Conservation (phyloP, 805 yeast species). For the Zygoascus bituminiphila region DNA sequence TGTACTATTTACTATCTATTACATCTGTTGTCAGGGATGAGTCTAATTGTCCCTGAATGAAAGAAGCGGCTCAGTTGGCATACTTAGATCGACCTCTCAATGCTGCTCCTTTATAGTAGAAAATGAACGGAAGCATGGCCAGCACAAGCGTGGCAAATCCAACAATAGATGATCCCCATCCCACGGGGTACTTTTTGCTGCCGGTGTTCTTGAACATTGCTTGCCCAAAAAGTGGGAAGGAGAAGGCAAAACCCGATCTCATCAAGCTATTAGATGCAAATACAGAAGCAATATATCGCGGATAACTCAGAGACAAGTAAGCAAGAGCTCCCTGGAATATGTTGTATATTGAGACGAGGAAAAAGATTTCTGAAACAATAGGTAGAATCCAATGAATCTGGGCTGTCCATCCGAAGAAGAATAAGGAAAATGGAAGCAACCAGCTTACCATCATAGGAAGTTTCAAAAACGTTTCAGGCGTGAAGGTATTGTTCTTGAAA, state of each 20-base stretch:
- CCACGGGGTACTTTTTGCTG: constrained; percentile 42
- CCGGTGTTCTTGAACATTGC: constrained; percentile 43
- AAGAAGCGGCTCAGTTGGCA: constrained; percentile 24
- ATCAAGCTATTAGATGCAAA: constrained; percentile 49
- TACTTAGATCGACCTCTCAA: constrained; percentile 31
- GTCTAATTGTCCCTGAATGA: too few species aligned
- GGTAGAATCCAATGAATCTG: constrained; percentile 46
- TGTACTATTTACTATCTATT: too few species aligned
- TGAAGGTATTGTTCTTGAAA: background rate
- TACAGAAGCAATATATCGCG: constrained; percentile 46
- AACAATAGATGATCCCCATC: constrained; percentile 47
- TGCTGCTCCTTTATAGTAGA: constrained; percentile 27
- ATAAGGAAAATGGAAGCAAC: constrained; percentile 37
- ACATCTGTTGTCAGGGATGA: too few species aligned
- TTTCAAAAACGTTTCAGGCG: constrained; percentile 13
- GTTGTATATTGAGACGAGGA: constrained; percentile 34
- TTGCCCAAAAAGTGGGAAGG: constrained; percentile 56
- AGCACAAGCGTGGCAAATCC: constrained; percentile 39
- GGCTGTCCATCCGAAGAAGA: constrained; percentile 49
- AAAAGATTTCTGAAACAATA: constrained; percentile 36
- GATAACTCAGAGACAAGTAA: constrained; percentile 41
- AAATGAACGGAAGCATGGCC: constrained; percentile 40
- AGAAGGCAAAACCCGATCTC: constrained; percentile 46
- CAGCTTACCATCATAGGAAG: constrained; percentile 14
- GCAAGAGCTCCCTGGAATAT: constrained; percentile 44